A percentile compares a stretch with the other conserved stretches of the same genome.
Evolutionary conservation across 352 stramenopile species (phyloP).

Genomic region (Phytophthora pini): DNA sequence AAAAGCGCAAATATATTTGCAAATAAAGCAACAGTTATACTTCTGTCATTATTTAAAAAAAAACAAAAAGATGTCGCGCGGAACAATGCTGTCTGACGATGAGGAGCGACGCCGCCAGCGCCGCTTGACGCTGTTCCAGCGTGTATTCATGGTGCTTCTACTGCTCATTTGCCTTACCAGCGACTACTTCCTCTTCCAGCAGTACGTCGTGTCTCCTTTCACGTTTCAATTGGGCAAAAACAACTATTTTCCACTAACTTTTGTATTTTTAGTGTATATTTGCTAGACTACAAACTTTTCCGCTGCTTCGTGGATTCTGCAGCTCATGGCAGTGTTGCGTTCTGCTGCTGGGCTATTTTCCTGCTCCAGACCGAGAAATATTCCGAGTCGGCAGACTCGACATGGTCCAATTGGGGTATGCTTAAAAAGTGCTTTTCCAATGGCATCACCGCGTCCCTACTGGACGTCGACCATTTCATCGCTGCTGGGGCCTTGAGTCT

Average conservation of each 20-base stretch:
- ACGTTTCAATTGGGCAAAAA: background rate
- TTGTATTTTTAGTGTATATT: constrained; percentile 27
- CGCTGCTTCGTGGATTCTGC: constrained; percentile 71
- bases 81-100: constrained; percentile 17
- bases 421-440: constrained; percentile 54
- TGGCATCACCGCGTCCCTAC: constrained; percentile 44
- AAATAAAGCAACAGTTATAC: too few species aligned
- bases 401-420: constrained; percentile 21
- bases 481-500: constrained; percentile 63
- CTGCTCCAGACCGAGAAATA: constrained; percentile 44
- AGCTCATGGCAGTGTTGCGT: constrained; percentile 59
- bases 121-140: constrained; percentile 24
- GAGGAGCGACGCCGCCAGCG: constrained; percentile 6
- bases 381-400: constrained; percentile 9
- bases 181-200: constrained; percentile 66
- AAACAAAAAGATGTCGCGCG: too few species aligned
- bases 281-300: constrained; percentile 47
- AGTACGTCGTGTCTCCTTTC: constrained; percentile 38
- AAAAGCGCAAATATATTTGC: background rate
- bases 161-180: constrained; percentile 55
- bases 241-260: constrained; percentile 2
- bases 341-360: constrained; percentile 70
- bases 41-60: too few species aligned
- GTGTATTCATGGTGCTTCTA: constrained; percentile 53
- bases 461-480: constrained; percentile 84